phyloP scores from a whole-genome alignment of 2,329 filamentous ascomycete species.

The Rhinocladiella mackenziei region DNA sequence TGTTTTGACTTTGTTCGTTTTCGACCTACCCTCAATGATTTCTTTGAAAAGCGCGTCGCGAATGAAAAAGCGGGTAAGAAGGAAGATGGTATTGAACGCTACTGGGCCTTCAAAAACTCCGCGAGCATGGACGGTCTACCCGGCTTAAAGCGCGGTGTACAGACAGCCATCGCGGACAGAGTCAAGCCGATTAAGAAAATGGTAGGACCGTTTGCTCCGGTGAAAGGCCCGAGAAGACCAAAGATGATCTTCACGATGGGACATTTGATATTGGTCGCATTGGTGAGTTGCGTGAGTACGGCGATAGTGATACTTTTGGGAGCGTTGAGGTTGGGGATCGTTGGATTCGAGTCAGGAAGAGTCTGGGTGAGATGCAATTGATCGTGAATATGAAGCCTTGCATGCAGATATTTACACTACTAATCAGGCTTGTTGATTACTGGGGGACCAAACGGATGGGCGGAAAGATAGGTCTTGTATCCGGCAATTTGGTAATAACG shows the following conservation, averaged over 20 bases:
- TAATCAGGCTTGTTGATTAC: too few relatives aligned
- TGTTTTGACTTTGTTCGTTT: conserved; percentile 27
- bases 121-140: conserved; percentile 58
- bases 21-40: conserved; percentile 26
- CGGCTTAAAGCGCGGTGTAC: conserved; percentile 42
- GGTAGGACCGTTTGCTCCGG: conserved; percentile 24
- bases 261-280: conserved; percentile 22
- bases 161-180: conserved; percentile 18
- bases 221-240: not conserved
- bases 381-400: too few relatives aligned
- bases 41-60: conserved; percentile 25
- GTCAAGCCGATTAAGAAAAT: conserved; percentile 30
- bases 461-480: too few relatives aligned
- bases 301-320: not conserved
- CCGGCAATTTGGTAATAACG: too few relatives aligned
- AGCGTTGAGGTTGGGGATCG: not conserved
- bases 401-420: too few relatives aligned
- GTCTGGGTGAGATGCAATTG: too few relatives aligned
- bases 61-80: conserved; percentile 39
- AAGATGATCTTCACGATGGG: conserved; percentile 4
- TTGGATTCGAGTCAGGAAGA: too few relatives aligned
- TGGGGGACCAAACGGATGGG: too few relatives aligned
- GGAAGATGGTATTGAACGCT: conserved; percentile 51
- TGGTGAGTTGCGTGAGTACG: conserved; percentile 15
- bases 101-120: conserved; percentile 55